Conservation (phyloP, 2,329 filamentous ascomycete species). For the Graphiopsis chlorocephala region DNA sequence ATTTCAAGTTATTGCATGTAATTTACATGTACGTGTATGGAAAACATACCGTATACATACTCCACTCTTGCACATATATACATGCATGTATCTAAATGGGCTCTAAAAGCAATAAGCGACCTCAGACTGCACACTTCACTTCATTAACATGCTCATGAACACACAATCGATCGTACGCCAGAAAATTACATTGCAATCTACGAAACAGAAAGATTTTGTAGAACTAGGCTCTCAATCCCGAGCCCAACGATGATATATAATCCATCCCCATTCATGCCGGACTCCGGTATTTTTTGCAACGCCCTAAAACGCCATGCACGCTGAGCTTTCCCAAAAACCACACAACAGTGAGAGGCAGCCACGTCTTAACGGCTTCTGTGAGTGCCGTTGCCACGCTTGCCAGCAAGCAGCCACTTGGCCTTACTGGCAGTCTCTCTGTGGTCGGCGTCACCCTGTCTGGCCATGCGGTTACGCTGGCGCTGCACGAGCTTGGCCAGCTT, state of each 20-base stretch:
- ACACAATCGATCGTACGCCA: neutral
- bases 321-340: constrained; percentile 4
- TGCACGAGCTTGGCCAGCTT: constrained; percentile 84
- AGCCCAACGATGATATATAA: neutral
- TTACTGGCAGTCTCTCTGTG: constrained; percentile 78
- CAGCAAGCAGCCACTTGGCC: constrained; percentile 87
- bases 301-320: constrained; percentile 15
- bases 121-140: neutral
- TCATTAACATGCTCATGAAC: neutral
- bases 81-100: no score
- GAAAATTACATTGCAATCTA: constrained; percentile 17
- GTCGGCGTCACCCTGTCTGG: constrained; percentile 93
- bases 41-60: no score
- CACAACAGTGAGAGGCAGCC: neutral
- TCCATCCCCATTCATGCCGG: constrained; percentile 4
- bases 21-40: no score
- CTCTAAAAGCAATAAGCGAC: no score
- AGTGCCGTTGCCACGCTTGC: constrained; percentile 93
- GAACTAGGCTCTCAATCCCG: neutral
- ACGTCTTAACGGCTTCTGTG: constrained; percentile 54
- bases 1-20: no score
- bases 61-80: no score
- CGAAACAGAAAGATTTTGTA: neutral
- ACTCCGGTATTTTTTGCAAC: neutral
- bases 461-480: constrained; percentile 99